Conservation (phyloP, 2,329 filamentous ascomycete species). For the Paraphaeosphaeria sporulosa region DNA sequence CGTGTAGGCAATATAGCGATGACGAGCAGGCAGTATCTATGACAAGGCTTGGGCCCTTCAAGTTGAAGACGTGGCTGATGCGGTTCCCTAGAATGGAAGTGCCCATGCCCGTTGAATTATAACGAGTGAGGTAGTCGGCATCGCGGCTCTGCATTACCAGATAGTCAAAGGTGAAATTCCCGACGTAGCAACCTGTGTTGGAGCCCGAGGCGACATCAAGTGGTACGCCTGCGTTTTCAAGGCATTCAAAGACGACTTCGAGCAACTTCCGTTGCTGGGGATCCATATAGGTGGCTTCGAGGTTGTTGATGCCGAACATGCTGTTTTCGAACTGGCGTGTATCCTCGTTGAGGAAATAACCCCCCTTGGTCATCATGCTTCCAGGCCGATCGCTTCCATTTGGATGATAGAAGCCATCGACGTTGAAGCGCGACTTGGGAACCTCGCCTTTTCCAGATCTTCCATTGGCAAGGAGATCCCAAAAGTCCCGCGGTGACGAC, state of each 20-base stretch:
- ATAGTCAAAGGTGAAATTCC: conserved; percentile 28
- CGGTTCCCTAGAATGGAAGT: conserved; percentile 39
- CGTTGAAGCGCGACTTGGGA: conserved; percentile 1
- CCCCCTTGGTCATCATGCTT: conserved; percentile 5
- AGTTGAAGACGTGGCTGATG: conserved; percentile 33
- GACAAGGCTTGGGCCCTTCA: conserved; percentile 27
- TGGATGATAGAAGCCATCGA: conserved; percentile 11
- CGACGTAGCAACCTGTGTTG: conserved; percentile 17
- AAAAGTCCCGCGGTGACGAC: not conserved
- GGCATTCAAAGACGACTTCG: conserved; percentile 22
- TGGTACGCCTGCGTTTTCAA: conserved; percentile 37
- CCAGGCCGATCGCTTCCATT: conserved; percentile 5
- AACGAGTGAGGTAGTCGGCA: conserved; percentile 14
- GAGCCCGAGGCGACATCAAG: conserved; percentile 20
- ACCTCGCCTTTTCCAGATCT: not conserved
- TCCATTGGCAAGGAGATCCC: conserved; percentile 3
- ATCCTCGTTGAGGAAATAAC: conserved; percentile 9
- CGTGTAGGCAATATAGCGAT: conserved; percentile 26
- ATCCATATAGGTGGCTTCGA: conserved; percentile 27
- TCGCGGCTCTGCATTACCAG: conserved; percentile 21
- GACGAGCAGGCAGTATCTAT: conserved; percentile 32
- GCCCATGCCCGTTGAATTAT: conserved; percentile 23
- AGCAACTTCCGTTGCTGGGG: conserved; percentile 31
- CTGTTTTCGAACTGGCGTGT: conserved; percentile 6
- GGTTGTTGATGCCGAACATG: conserved; percentile 9